phyloP scores from a whole-genome alignment of 225 moss, liverwort and hornwort species.

The Sphagnum tenellum region DNA sequence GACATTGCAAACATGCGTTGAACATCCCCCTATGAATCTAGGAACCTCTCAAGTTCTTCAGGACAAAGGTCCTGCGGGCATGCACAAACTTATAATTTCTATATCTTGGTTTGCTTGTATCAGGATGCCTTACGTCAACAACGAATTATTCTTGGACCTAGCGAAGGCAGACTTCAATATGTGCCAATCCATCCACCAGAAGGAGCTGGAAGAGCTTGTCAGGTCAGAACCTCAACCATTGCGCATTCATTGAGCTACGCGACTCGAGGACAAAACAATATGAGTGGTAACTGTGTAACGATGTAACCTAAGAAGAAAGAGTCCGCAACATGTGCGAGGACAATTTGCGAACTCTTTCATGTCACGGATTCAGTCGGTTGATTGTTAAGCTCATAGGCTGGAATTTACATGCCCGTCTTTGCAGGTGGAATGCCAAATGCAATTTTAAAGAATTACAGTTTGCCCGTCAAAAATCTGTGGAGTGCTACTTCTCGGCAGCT shows the following conservation, averaged over 20 bases:
- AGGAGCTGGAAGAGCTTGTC: slow-evolving; percentile 36
- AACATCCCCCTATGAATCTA: too few species aligned
- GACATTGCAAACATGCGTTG: too few species aligned
- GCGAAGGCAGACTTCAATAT: slow-evolving; percentile 61
- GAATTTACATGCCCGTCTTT: neutral
- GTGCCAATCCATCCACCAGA: slow-evolving; percentile 39
- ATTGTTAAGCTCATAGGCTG: too few species aligned
- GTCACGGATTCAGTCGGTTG: too few species aligned
- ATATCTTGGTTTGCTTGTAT: neutral
- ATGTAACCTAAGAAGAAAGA: neutral
- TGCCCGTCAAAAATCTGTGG: slow-evolving; percentile 30
- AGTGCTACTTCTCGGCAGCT: slow-evolving; percentile 37
- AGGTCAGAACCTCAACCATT: slow-evolving; percentile 6
- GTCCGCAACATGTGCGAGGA: neutral
- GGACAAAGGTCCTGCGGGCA: too few species aligned
- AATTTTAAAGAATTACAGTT: slow-evolving; percentile 33
- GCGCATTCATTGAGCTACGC: neutral
- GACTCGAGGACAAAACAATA: neutral
- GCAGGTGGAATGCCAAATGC: slow-evolving; percentile 55
- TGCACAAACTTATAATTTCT: neutral
- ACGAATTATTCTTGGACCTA: slow-evolving; percentile 34
- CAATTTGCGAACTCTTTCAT: too few species aligned
- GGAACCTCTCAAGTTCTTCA: neutral
- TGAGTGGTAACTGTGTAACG: neutral
- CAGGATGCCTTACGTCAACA: slow-evolving; percentile 44